Base-by-base conservation (phyloP, 1,139 yeast species). In the Sugiyamaella japonica region DNA sequence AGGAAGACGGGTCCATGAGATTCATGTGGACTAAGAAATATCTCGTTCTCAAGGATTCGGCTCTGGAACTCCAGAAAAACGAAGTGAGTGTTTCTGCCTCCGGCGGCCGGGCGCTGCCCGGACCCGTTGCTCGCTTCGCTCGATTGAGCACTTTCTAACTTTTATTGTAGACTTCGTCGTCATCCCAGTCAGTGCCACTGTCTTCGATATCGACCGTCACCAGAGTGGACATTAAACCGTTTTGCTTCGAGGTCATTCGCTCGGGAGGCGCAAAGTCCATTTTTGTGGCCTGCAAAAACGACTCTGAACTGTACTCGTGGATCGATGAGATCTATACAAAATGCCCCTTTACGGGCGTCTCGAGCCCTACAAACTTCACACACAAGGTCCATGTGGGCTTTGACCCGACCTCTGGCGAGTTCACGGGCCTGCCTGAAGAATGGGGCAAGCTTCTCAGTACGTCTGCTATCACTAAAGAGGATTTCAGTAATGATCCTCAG, bases 1-100 rank as follows among this genome's bases (percentile, higher is more conserved):
- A 89, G 69, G 98, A 91, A 64, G 98, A 91, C 64, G 96, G 97
- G 20, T 61, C 72, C 16, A 72, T 75, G 60, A 82, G 90, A 12
- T 89, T 91, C 69, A 76, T 96, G 63, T 93, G 98, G 98, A 90
- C 91, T 58, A 90, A 90, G 68, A 81, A 95, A 63, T 91, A 77
- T 69, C 76, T 91, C 74, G 85, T 88, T 10, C 76, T 93, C 52
- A 82, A 82, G 63, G 97, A 90, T 61, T 80, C 85, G 54, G 81
- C 85, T 40, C 74, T 93, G 57, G 86, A 85, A 58, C 82, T 93
- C 61, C 86, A 85, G 73, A 89, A 88, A 66, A 79, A 75, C 55
- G 96, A 89, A 60, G 80, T 65, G 48, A 54, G 65, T n/a, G n/a
- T n/a, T n/a, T n/a, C n/a, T n/a, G n/a, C n/a, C n/a, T n/a, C n/a